Evolutionary conservation across 2,329 filamentous ascomycete species (phyloP).

Genomic region (Paraphoma sp.): DNA sequence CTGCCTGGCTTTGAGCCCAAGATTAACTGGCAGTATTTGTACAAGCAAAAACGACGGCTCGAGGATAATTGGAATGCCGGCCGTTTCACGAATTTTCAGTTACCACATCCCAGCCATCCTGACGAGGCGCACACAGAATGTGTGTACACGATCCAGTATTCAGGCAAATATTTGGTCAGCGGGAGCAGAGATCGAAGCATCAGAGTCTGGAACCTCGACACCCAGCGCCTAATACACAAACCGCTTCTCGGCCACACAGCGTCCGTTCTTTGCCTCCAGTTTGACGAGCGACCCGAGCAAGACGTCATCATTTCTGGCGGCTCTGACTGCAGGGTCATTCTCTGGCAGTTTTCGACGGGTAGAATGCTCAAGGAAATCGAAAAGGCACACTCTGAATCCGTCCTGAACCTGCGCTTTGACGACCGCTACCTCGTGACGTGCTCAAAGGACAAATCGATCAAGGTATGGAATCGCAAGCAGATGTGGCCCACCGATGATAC

Average conservation of each 20-base stretch:
- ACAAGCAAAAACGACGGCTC: constrained; percentile 81
- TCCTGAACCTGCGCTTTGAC: constrained; percentile 92
- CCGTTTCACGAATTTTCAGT: constrained; percentile 82
- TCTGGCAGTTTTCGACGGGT: constrained; percentile 94
- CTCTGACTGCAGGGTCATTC: constrained; percentile 86
- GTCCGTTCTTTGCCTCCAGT: constrained; percentile 93
- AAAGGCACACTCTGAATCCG: constrained; percentile 84
- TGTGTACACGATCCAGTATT: constrained; percentile 94
- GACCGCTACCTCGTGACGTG: constrained; percentile 91
- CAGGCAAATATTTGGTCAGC: constrained; percentile 84
- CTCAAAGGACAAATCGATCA: constrained; percentile 96
- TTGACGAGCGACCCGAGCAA: constrained; percentile 85
- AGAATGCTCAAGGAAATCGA: constrained; percentile 77
- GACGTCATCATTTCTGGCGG: constrained; percentile 96
- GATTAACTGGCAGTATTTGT: constrained; percentile 92
- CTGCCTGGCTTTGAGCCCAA: constrained; percentile 57
- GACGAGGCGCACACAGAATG: constrained; percentile 89
- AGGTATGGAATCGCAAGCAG: constrained; percentile 83
- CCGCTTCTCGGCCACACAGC: constrained; percentile 79
- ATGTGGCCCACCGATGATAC: constrained; percentile 49
- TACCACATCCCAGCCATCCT: constrained; percentile 81
- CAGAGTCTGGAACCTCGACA: constrained; percentile 88
- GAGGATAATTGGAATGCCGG: constrained; percentile 93
- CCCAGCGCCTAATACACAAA: constrained; percentile 74
- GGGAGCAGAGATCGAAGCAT: constrained; percentile 89